phyloP scores from a whole-genome alignment of 1,139 yeast species.

The Pichia sp. region DNA sequence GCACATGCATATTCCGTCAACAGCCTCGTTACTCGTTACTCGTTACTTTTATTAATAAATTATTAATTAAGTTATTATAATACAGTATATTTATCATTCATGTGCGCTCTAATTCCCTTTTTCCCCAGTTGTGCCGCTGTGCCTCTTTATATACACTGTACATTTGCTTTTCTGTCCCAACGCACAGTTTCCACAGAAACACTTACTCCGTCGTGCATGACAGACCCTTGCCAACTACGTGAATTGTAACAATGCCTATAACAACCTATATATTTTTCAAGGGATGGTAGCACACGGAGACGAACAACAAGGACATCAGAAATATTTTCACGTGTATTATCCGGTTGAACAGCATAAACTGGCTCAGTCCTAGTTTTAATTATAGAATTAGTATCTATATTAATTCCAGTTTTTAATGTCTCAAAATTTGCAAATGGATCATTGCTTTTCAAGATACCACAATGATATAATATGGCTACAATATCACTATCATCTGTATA shows the following conservation, averaged over 20 bases:
- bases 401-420: background rate
- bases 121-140: too few species aligned
- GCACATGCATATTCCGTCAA: too few species aligned
- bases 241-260: conserved; percentile 66
- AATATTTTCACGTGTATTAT: conserved; percentile 9
- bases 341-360: conserved; percentile 4
- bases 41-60: too few species aligned
- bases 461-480: conserved; percentile 65
- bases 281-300: conserved; percentile 61
- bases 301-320: conserved; percentile 62
- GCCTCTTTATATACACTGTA: too few species aligned
- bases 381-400: too few species aligned
- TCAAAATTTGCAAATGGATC: conserved; percentile 18
- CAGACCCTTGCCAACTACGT: conserved; percentile 51
- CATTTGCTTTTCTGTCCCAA: conserved; percentile 33
- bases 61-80: too few species aligned
- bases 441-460: conserved; percentile 47
- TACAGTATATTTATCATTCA: too few species aligned
- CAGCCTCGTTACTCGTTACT: too few species aligned
- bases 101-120: too few species aligned
- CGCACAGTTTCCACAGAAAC: conserved; percentile 50
- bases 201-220: conserved; percentile 63
- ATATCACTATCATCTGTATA: conserved; percentile 93
- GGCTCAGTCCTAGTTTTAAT: background rate
- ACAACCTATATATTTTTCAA: conserved; percentile 55